Percentiles rank a stretch among this genome's conserved stretches.
Evolutionary conservation across 106 monocot species (phyloP).

Genomic region (Chionographis japonica): DNA sequence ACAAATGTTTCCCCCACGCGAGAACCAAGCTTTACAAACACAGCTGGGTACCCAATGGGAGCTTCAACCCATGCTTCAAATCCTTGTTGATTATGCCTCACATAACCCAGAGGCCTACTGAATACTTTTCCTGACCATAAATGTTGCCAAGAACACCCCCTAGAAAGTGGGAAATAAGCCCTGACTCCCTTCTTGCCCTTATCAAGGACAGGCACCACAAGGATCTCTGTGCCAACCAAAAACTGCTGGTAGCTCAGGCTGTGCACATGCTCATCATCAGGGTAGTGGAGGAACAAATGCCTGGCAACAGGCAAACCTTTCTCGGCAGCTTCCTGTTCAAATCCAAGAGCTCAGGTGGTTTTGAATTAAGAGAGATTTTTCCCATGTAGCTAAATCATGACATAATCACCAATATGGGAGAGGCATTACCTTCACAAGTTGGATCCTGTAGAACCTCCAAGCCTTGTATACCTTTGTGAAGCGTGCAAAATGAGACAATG

Average conservation of each 20-base stretch:
- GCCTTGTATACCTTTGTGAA: constrained; percentile 82
- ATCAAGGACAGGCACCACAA: constrained; percentile 76
- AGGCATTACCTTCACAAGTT: constrained; percentile 61
- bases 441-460: constrained; percentile 78
- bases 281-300: constrained; percentile 88
- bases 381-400: background rate
- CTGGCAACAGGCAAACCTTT: constrained; percentile 66
- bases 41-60: constrained; percentile 72
- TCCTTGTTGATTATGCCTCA: constrained; percentile 19
- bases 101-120: background rate
- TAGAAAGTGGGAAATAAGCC: constrained; percentile 58
- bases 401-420: background rate
- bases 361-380: background rate
- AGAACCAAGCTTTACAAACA: constrained; percentile 70
- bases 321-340: constrained; percentile 61
- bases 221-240: constrained; percentile 66
- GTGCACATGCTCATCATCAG: constrained; percentile 56
- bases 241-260: constrained; percentile 68
- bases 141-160: constrained; percentile 60
- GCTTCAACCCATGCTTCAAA: constrained; percentile 60
- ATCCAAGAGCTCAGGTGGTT: background rate
- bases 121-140: constrained; percentile 61
- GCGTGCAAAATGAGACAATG: constrained; percentile 68
- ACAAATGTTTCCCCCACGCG: constrained; percentile 47
- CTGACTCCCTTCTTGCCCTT: constrained; percentile 55